Conservation (phyloP, 306 rosid genomes). For the Quercus alba region DNA sequence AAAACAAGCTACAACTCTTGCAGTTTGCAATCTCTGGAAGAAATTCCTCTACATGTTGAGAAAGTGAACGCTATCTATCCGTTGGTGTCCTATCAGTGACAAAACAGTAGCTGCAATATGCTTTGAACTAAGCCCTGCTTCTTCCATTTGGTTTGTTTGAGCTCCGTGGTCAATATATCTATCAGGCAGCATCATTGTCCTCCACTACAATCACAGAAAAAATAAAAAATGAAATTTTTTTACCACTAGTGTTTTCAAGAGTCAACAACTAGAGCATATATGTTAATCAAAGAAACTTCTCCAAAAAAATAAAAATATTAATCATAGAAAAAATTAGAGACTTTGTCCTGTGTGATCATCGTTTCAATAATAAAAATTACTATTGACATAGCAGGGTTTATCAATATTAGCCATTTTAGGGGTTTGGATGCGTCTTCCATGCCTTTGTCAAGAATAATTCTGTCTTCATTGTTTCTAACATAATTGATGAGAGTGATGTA, state of each 20-base stretch:
- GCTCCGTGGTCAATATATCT: slow-evolving; percentile 68
- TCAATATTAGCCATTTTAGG: too few relatives aligned
- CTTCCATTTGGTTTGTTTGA: slow-evolving; percentile 45
- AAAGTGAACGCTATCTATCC: slow-evolving; percentile 24
- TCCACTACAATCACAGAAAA: slow-evolving; percentile 39
- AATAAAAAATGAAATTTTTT: too few relatives aligned
- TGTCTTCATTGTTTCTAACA: too few relatives aligned
- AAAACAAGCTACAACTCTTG: neutral
- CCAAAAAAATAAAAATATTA: too few relatives aligned
- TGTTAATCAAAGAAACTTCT: too few relatives aligned
- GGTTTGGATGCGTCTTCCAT: too few relatives aligned
- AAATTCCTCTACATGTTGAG: slow-evolving; percentile 18
- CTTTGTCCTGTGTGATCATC: neutral
- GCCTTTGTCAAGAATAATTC: too few relatives aligned
- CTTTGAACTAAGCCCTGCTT: slow-evolving; percentile 53
- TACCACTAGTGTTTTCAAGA: too few relatives aligned
- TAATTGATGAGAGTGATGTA: too few relatives aligned
- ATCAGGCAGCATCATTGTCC: slow-evolving; percentile 60
- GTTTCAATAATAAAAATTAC: too few relatives aligned
- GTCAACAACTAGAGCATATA: too few relatives aligned
- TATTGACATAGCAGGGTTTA: too few relatives aligned
- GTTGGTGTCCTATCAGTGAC: slow-evolving; percentile 35
- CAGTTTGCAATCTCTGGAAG: neutral
- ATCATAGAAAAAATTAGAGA: neutral
- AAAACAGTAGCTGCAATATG: slow-evolving; percentile 55